phyloP scores from a whole-genome alignment of 2,329 filamentous ascomycete genomes.

The Aspergillus felis region DNA sequence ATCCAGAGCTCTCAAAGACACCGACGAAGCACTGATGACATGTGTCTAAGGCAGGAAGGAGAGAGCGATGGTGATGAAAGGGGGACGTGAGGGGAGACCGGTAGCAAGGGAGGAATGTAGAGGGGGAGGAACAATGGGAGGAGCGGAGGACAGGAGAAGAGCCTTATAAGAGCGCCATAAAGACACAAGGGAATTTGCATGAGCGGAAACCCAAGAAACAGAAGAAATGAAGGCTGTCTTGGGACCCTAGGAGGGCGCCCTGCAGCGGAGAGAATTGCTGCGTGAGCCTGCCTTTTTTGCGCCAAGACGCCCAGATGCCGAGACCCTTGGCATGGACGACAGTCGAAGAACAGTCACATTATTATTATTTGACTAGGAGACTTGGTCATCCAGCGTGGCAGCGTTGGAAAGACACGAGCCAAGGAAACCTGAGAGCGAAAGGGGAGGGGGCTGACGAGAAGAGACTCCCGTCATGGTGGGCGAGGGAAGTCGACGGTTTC shows the following conservation, averaged over 20 bases:
- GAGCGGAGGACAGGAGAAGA: constrained; percentile 10
- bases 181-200: constrained; percentile 12
- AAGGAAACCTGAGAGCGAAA: neutral
- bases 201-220: constrained; percentile 21
- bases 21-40: neutral
- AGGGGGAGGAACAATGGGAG: neutral
- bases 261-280: constrained; percentile 15
- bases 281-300: constrained; percentile 12
- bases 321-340: constrained; percentile 27
- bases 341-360: constrained; percentile 9
- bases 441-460: too few species aligned
- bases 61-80: constrained; percentile 2
- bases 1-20: constrained; percentile 1
- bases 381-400: neutral
- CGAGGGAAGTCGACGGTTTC: neutral
- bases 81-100: neutral
- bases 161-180: constrained; percentile 18
- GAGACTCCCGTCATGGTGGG: neutral
- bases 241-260: constrained; percentile 2
- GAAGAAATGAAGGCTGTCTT: constrained; percentile 6
- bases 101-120: neutral
- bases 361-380: neutral
- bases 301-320: constrained; percentile 31
- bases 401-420: neutral
- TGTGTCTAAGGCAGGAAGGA: constrained; percentile 7